phyloP scores from a whole-genome alignment of 116 monocot species.

The Zostera marina region DNA sequence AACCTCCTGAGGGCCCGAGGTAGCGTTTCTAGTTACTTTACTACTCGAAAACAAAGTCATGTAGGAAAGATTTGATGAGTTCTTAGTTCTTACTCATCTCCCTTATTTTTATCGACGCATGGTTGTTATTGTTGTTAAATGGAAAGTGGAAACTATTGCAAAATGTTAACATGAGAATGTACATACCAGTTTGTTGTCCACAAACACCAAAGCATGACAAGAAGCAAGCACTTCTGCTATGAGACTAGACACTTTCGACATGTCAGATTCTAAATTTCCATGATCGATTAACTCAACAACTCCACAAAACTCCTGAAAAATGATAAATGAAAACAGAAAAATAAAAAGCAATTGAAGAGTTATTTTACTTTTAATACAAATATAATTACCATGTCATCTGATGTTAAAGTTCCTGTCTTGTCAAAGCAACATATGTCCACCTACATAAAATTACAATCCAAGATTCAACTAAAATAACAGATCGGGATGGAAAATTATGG shows the following conservation, averaged over 20 bases:
- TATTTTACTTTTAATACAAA: neutral
- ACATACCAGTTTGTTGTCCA: constrained; percentile 94
- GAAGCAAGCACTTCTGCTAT: constrained; percentile 69
- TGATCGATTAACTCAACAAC: constrained; percentile 40
- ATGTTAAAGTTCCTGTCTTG: constrained; percentile 97
- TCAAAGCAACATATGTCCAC: constrained; percentile 99
- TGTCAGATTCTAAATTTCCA: constrained; percentile 64
- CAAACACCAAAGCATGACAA: constrained; percentile 98
- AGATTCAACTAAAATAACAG: neutral
- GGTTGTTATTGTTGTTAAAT: no score
- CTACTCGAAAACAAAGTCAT: no score
- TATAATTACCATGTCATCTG: constrained; percentile 87
- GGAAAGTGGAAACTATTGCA: neutral
- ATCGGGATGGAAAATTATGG: neutral
- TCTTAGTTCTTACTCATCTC: no score
- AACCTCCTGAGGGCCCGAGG: no score
- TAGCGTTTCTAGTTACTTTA: no score
- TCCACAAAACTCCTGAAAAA: constrained; percentile 77
- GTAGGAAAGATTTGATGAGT: no score
- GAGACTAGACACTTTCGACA: constrained; percentile 42
- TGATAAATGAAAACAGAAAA: neutral
- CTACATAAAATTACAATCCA: constrained; percentile 24
- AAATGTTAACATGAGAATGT: neutral
- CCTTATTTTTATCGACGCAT: no score
- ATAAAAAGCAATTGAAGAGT: neutral